Base-by-base conservation (phyloP, 257 asterid genomes). In the Pogostemon cablin region DNA sequence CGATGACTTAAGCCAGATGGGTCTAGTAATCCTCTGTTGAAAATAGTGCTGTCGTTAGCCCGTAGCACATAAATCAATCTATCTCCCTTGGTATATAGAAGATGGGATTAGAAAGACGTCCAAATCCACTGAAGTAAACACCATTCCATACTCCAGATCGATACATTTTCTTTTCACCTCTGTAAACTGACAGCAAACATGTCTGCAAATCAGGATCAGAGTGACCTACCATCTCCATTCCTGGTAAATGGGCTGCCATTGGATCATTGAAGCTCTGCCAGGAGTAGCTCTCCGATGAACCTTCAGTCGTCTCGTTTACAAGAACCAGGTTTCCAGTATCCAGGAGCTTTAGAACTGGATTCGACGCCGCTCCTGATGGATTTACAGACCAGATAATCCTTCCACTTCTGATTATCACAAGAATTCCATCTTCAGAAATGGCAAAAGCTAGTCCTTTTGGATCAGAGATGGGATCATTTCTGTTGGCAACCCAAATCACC, bases 91-190 rank as follows among this genome's bases (percentile, higher is more conserved):
- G 75, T 68, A 52, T 46, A 0, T 38, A 47, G 56, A 11, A 69
- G 7, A 54, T 5, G 5, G 35, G 46, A 58, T 52, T 76, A 0
- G 80, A 69, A 40, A 58, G 49, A 48, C 5, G 49, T 20, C 66
- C 60, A 0, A 15, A 32, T 32, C 85, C 85, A 7, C 61, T 3
- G 1, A 78, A 78, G 50, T 7, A 40, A 4, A 63, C 7, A 32
- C 88, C 88, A 20, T 81, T 81, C 82, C 81, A 84, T 2, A 41
- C 75, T 41, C 87, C 82, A 0, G 37, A 5, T 0, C 85, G 78
- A 53, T 9, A 78, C 0, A 1, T 43, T 63, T 69, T 77, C 4
- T 0, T 48, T 20, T 5, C 20, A 17, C 74, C 75, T 38, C 37
- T 72, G 12, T 11, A 12, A 20, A 48, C 37, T 41, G 71, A n/a